Evolutionary conservation across 2,329 filamentous ascomycete genomes (phyloP).

Genomic region (Fusarium tjaetaba): DNA sequence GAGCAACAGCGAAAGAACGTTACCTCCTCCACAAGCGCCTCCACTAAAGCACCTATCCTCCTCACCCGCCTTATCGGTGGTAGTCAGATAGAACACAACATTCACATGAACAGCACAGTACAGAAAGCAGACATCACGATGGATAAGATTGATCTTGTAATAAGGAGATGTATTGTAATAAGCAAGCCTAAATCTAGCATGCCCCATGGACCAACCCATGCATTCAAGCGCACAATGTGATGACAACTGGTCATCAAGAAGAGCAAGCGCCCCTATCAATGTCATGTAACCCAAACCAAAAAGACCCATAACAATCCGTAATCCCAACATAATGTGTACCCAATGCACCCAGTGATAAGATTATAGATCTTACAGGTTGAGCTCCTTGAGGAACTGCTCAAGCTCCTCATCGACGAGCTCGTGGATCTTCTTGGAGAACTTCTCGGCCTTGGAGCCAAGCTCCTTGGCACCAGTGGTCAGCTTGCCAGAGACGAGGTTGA

Average conservation of each 20-base stretch:
- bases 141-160: background rate
- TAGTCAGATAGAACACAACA: background rate
- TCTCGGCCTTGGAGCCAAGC: conserved; percentile 66
- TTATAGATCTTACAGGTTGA: conserved; percentile 50
- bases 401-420: conserved; percentile 70
- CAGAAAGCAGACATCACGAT: background rate
- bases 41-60: background rate
- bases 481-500: conserved; percentile 68
- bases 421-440: conserved; percentile 71
- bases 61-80: background rate
- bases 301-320: conserved; percentile 38
- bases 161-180: conserved; percentile 37
- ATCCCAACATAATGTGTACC: conserved; percentile 40
- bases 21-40: background rate
- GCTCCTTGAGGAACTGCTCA: conserved; percentile 66
- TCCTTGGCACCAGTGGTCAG: conserved; percentile 64
- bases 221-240: conserved; percentile 23
- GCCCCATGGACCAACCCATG: conserved; percentile 24
- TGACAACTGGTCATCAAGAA: conserved; percentile 28
- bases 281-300: conserved; percentile 45
- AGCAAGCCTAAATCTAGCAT: conserved; percentile 16
- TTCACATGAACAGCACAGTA: background rate
- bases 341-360: conserved; percentile 39
- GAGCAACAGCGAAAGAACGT: background rate
- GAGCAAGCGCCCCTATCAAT: conserved; percentile 32